Evolutionary conservation across 352 stramenopile genomes (phyloP), one percentile per base, ranked within the genome.

Genomic region (Phytophthora citrophthora): DNA sequence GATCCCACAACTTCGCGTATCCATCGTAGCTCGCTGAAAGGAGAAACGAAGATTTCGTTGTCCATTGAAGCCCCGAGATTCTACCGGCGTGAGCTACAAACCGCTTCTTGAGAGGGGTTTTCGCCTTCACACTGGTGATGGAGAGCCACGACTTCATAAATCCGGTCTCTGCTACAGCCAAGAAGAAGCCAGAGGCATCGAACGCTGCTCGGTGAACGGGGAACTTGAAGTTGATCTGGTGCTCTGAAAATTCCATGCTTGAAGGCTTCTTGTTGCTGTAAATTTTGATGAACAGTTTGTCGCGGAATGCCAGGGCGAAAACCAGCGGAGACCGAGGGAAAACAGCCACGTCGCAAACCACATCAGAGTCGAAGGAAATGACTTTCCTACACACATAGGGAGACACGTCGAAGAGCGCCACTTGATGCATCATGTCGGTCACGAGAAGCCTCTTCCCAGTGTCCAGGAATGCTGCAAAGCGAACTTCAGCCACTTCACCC

Each of bases 1-100:
- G 44, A 38, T 89, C 75, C 83, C 83, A 91, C 15, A 90, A n/a
- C 47, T 86, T 88, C 24, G 90, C 60, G 62, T 90, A 91, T 7
- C 83, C 83, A 40, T 91, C 83, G 16, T 65, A 52, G 4, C 83
- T 80, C 26, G 66, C 76, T 11, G 80, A 82, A 44, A 85, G 15
- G 13, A 91, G 58, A 13, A 90, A 61, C 0, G 68, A 68, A 32
- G 72, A 70, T 4, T 9, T 48, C 8, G 32, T 63, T 1, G 83
- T 91, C 83, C 83, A 91, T 50, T 81, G 58, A 13, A 91, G 59
- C 1, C 53, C 58, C 8, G 79, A 77, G 3, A 91, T 49, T 66
- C 76, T 81, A 18, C 83, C 83, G 6, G 79, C 52, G 39, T 91
- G 83, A 4, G 80, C 83, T 39, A 72, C 49, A 45, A 91, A 91